Evolutionary conservation across 345 rosid genomes (phyloP).

Genomic region (Eucalyptus albens): DNA sequence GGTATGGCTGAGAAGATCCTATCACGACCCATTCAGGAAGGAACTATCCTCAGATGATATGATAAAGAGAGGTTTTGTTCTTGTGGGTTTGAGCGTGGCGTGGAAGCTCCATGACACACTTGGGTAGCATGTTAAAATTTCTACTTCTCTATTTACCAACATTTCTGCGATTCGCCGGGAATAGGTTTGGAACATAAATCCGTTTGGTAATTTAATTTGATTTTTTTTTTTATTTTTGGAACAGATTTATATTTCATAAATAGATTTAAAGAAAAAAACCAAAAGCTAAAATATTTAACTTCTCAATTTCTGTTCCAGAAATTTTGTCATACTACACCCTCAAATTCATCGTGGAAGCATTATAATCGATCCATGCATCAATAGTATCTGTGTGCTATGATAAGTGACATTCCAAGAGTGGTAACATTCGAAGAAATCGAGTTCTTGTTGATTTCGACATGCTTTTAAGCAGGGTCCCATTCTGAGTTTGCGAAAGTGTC

Average conservation of each 20-base stretch:
- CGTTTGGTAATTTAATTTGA: too few relatives aligned
- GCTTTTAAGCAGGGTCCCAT: constrained; percentile 12
- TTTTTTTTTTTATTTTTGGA: too few relatives aligned
- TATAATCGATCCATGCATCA: constrained; percentile 16
- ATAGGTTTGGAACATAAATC: too few relatives aligned
- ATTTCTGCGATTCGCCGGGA: too few relatives aligned
- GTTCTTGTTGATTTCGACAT: constrained; percentile 10
- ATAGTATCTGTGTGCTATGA: constrained; percentile 8
- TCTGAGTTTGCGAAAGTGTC: background rate
- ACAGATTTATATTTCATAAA: too few relatives aligned
- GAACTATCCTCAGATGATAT: constrained; percentile 21
- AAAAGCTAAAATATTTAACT: too few relatives aligned
- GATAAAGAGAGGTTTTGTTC: constrained; percentile 20
- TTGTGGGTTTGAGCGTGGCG: background rate
- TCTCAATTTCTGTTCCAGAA: too few relatives aligned
- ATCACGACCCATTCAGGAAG: constrained; percentile 25
- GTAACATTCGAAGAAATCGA: background rate
- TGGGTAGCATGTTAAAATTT: too few relatives aligned
- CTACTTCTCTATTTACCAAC: too few relatives aligned
- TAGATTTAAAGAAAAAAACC: too few relatives aligned
- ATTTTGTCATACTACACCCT: too few relatives aligned
- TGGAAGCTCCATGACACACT: constrained; percentile 32
- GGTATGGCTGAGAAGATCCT: constrained; percentile 21
- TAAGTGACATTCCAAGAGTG: constrained; percentile 17
- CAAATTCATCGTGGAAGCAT: constrained; percentile 19